Evolutionary conservation across 2,329 filamentous ascomycete species (phyloP).

Genomic region (Colletotrichum trifolii): DNA sequence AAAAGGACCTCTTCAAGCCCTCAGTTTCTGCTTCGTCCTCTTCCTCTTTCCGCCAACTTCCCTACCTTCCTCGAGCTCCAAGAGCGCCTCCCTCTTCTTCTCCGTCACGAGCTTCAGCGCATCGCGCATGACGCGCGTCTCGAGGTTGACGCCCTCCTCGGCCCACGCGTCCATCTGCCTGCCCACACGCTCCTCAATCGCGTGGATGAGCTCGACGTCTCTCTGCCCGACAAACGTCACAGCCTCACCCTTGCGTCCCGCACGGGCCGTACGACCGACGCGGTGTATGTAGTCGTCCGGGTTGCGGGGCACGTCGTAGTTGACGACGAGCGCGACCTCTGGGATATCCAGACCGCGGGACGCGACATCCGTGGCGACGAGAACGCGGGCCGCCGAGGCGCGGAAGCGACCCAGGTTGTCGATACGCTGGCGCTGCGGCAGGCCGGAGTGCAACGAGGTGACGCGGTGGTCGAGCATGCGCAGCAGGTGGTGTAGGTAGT

Average conservation of each 20-base stretch:
- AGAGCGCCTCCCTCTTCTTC: slow-evolving; percentile 90
- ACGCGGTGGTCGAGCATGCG: slow-evolving; percentile 89
- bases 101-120: slow-evolving; percentile 91
- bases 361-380: slow-evolving; percentile 95
- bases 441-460: slow-evolving; percentile 87
- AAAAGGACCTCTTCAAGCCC: slow-evolving; percentile 5
- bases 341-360: slow-evolving; percentile 96
- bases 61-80: slow-evolving; percentile 91
- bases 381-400: slow-evolving; percentile 85
- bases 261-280: slow-evolving; percentile 93
- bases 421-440: slow-evolving; percentile 85
- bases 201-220: slow-evolving; percentile 89
- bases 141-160: slow-evolving; percentile 94
- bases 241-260: slow-evolving; percentile 83
- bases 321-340: slow-evolving; percentile 88
- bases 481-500: slow-evolving; percentile 88
- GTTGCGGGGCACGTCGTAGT: slow-evolving; percentile 96
- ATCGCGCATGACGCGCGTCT: slow-evolving; percentile 86
- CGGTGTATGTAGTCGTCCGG: slow-evolving; percentile 98
- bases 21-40: slow-evolving; percentile 67
- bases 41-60: slow-evolving; percentile 90
- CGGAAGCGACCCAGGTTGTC: slow-evolving; percentile 93
- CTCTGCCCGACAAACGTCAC: slow-evolving; percentile 93
- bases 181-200: slow-evolving; percentile 87
- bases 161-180: slow-evolving; percentile 83